Evolutionary conservation across 148 eudicot genomes (phyloP).

Genomic region (Pouteria glomerata): DNA sequence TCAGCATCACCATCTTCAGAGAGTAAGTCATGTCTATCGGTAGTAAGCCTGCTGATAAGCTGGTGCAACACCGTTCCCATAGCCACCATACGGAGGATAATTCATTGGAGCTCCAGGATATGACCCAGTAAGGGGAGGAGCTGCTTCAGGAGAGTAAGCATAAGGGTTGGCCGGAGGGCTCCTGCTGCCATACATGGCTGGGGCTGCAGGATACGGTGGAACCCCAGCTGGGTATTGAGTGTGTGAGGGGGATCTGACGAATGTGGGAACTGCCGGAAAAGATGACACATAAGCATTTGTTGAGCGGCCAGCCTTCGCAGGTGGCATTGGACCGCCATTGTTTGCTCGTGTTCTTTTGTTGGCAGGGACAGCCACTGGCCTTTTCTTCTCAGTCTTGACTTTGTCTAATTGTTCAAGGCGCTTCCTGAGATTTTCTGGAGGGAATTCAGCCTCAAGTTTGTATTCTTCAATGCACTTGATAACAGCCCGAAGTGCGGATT

Average conservation of each 20-base stretch:
- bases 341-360: slow-evolving; percentile 74
- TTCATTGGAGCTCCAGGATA: slow-evolving; percentile 60
- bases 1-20: slow-evolving; percentile 44
- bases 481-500: slow-evolving; percentile 84
- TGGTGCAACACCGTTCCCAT: slow-evolving; percentile 65
- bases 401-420: slow-evolving; percentile 85
- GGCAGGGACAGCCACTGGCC: slow-evolving; percentile 61
- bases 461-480: slow-evolving; percentile 93
- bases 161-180: slow-evolving; percentile 50
- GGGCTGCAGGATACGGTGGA: slow-evolving; percentile 43
- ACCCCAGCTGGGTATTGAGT: slow-evolving; percentile 62
- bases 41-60: slow-evolving; percentile 80
- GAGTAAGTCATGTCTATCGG: slow-evolving; percentile 51
- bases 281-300: slow-evolving; percentile 89
- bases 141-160: slow-evolving; percentile 75
- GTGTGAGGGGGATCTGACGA: slow-evolving; percentile 69
- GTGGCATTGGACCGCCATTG: slow-evolving; percentile 94
- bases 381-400: slow-evolving; percentile 70
- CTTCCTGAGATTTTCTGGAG: slow-evolving; percentile 70
- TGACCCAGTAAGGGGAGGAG: slow-evolving; percentile 47
- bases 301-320: slow-evolving; percentile 90
- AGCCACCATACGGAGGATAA: slow-evolving; percentile 65
- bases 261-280: slow-evolving; percentile 68
- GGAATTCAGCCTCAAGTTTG: slow-evolving; percentile 74
- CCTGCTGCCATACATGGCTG: slow-evolving; percentile 54